These are phyloP conservation scores for Colletotrichum sp. DNA, from an alignment of 2,329 filamentous ascomycete genomes.

Conservation along the genomic window DNA sequence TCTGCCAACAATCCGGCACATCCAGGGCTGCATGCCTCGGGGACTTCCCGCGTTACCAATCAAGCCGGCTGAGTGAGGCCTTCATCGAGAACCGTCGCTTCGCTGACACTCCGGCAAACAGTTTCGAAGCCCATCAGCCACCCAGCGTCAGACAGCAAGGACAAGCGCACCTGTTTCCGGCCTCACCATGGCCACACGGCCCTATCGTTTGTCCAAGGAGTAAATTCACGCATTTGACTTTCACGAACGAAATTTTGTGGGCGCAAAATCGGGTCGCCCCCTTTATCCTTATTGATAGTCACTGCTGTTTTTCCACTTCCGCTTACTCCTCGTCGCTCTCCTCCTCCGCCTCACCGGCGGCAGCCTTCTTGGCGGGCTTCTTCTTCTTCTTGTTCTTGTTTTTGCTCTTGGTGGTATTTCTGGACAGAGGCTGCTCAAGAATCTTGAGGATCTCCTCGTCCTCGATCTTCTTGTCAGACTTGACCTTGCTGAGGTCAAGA, in stretches of 20 bases:
- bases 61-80: background rate
- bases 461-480: constrained; percentile 97
- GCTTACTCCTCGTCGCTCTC: constrained; percentile 40
- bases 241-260: constrained; percentile 16
- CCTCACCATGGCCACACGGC: constrained; percentile 2
- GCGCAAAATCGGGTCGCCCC: constrained; percentile 9
- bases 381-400: constrained; percentile 79
- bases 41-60: background rate
- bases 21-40: background rate
- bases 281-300: constrained; percentile 14
- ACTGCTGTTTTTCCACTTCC: background rate
- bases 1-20: background rate
- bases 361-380: constrained; percentile 55
- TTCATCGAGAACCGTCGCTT: background rate
- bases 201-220: constrained; percentile 9
- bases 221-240: constrained; percentile 18
- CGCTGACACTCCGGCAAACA: background rate
- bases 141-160: constrained; percentile 27
- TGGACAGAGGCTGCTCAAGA: constrained; percentile 83
- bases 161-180: constrained; percentile 19
- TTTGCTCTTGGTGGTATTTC: constrained; percentile 93
- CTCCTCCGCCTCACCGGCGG: constrained; percentile 31
- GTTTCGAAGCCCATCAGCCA: background rate
- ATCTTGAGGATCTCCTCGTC: constrained; percentile 97
- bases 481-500: constrained; percentile 80